A percentile compares a stretch with the other conserved stretches of the same genome.
Conservation (phyloP, 306 rosid genomes). For the Lathyrus tuberosus region DNA sequence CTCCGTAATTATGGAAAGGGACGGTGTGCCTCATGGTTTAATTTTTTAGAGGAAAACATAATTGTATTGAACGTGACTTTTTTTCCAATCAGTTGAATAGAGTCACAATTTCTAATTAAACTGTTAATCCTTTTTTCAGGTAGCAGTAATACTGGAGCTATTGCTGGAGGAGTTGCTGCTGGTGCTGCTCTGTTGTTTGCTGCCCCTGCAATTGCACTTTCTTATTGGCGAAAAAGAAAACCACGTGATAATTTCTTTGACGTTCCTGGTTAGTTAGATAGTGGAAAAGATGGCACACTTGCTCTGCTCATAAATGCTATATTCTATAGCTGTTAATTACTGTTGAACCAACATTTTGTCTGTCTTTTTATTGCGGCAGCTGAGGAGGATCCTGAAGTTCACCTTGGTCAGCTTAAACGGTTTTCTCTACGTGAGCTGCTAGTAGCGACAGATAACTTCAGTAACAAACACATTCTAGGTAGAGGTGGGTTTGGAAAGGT, state of each 20-base stretch:
- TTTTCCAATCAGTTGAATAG: conserved; percentile 19
- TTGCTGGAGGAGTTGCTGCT: conserved; percentile 99
- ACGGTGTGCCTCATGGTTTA: no score
- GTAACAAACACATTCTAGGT: conserved; percentile 83
- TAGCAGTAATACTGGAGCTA: conserved; percentile 70
- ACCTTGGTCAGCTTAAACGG: conserved; percentile 93
- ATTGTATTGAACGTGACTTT: background rate
- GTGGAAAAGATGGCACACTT: conserved; percentile 13
- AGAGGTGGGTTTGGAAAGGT: conserved; percentile 98
- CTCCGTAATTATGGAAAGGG: no score
- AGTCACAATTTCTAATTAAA: conserved; percentile 25
- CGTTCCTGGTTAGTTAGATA: conserved; percentile 85
- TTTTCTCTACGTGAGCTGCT: conserved; percentile 93
- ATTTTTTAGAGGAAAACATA: no score
- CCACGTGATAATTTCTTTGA: conserved; percentile 89
- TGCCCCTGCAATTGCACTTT: conserved; percentile 95
- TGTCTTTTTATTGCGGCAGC: conserved; percentile 49
- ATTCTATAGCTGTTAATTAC: conserved; percentile 20
- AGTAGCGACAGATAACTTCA: conserved; percentile 88
- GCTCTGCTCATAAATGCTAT: conserved; percentile 3
- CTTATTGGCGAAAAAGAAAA: conserved; percentile 74
- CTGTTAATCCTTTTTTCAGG: conserved; percentile 51
- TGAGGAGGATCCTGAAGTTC: conserved; percentile 99
- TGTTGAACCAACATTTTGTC: conserved; percentile 25
- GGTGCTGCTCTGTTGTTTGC: conserved; percentile 95